Conservation (phyloP, 179 eudicot species). For the Silene noctiflora region DNA sequence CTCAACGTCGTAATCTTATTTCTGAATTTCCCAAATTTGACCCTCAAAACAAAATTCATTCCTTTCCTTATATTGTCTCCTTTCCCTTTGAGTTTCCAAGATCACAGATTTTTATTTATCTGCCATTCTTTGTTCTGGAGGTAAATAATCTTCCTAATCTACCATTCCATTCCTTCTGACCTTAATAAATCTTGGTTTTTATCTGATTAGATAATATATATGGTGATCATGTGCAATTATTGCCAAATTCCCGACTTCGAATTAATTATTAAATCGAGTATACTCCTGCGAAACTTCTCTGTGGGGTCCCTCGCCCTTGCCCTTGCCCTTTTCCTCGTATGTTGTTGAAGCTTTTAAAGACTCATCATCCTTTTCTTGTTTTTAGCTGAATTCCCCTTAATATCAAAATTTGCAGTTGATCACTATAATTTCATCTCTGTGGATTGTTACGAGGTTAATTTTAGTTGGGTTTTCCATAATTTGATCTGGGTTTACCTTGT, state of each 20-base stretch:
- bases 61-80: neutral
- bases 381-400: conserved; percentile 16
- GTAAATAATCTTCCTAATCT: neutral
- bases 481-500: conserved; percentile 9
- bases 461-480: conserved; percentile 13
- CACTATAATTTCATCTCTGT: neutral
- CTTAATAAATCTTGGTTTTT: conserved; percentile 2
- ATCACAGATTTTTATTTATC: neutral
- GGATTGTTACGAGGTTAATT: neutral
- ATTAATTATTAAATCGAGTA: conserved; percentile 29
- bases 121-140: neutral
- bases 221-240: conserved; percentile 23
- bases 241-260: conserved; percentile 21
- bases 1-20: neutral
- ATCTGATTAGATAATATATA: neutral
- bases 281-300: conserved; percentile 7
- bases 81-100: neutral
- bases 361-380: conserved; percentile 10
- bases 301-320: conserved; percentile 6
- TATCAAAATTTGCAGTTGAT: neutral
- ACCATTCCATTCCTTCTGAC: neutral
- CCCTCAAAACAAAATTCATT: neutral
- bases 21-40: too few species aligned
- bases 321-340: neutral
- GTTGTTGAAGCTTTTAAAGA: neutral